Evolutionary conservation across 2,329 filamentous ascomycete genomes (phyloP).

Genomic region (Lecanosticta acicola): DNA sequence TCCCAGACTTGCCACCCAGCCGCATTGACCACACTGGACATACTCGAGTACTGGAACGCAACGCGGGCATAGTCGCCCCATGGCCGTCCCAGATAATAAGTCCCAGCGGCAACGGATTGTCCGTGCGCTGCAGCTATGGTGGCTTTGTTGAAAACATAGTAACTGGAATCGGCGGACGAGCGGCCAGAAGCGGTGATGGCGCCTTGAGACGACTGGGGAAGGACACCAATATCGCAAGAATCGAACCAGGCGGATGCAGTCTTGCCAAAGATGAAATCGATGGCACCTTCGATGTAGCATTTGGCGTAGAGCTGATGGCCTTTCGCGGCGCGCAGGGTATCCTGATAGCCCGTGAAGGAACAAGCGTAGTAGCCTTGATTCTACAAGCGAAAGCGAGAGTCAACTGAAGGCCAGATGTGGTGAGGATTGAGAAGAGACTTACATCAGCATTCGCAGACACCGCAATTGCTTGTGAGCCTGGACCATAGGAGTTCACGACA

Average conservation of each 20-base stretch:
- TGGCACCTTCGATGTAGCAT: slow-evolving; percentile 53
- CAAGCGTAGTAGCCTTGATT: slow-evolving; percentile 55
- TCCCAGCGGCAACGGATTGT: slow-evolving; percentile 35
- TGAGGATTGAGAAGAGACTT: slow-evolving; percentile 3
- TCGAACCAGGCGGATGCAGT: slow-evolving; percentile 50
- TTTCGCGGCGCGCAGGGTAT: slow-evolving; percentile 47
- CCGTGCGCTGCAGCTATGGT: slow-evolving; percentile 40
- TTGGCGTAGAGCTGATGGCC: slow-evolving; percentile 54
- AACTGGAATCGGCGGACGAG: slow-evolving; percentile 38
- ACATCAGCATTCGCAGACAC: slow-evolving; percentile 45
- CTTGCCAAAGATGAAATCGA: slow-evolving; percentile 58
- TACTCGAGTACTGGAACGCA: slow-evolving; percentile 46
- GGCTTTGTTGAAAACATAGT: slow-evolving; percentile 54
- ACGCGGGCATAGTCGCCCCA: slow-evolving; percentile 49
- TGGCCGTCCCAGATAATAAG: slow-evolving; percentile 49
- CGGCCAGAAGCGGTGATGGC: slow-evolving; percentile 45
- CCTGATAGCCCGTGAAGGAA: slow-evolving; percentile 52
- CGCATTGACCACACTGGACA: slow-evolving; percentile 53
- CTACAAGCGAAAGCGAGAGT: too few relatives aligned
- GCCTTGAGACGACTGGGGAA: slow-evolving; percentile 36
- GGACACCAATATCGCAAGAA: slow-evolving; percentile 44
- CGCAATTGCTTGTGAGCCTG: slow-evolving; percentile 50
- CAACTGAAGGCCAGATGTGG: too few relatives aligned
- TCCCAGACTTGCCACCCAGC: slow-evolving; percentile 57
- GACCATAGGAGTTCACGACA: slow-evolving; percentile 46